phyloP scores from a whole-genome alignment of 2,329 filamentous ascomycete species.

The Pseudocercospora musae region DNA sequence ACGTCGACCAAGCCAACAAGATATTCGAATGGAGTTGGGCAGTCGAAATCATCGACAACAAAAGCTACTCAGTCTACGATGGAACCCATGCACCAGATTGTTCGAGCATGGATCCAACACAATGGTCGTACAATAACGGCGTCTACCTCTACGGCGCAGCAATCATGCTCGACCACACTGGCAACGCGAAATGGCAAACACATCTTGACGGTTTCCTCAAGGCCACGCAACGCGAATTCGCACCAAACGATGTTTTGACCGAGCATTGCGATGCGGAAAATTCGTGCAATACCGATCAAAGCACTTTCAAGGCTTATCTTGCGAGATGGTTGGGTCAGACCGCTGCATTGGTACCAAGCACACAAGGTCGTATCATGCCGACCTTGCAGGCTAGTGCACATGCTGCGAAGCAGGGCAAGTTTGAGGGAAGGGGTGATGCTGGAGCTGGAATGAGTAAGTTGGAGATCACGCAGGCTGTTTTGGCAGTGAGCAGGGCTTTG shows the following conservation, averaged over 20 bases:
- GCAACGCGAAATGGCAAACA: constrained; percentile 20
- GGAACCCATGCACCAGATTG: constrained; percentile 47
- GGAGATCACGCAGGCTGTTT: constrained; percentile 3
- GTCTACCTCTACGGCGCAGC: constrained; percentile 49
- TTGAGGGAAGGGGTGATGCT: background rate
- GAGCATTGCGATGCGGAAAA: constrained; percentile 43
- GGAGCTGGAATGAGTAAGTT: background rate
- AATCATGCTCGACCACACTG: constrained; percentile 43
- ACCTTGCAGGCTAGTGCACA: constrained; percentile 43
- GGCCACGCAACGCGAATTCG: constrained; percentile 38
- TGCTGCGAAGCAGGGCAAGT: constrained; percentile 48
- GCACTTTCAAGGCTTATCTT: constrained; percentile 45
- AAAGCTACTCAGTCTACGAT: constrained; percentile 45
- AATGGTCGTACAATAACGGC: constrained; percentile 47
- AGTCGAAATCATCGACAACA: constrained; percentile 58
- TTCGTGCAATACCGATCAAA: constrained; percentile 45
- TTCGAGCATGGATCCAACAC: constrained; percentile 42
- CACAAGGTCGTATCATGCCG: constrained; percentile 4
- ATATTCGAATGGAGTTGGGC: constrained; percentile 36
- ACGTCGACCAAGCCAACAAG: constrained; percentile 59
- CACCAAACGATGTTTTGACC: constrained; percentile 41
- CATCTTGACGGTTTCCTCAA: constrained; percentile 27
- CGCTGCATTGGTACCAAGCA: background rate
- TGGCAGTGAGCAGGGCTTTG: background rate
- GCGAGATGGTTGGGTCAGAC: constrained; percentile 48